Percentiles rank a stretch among this genome's conserved stretches.
These are phyloP conservation scores for Kwoniella europaea DNA, from an alignment of 768 basidiomycete species.

Conservation along the genomic window DNA sequence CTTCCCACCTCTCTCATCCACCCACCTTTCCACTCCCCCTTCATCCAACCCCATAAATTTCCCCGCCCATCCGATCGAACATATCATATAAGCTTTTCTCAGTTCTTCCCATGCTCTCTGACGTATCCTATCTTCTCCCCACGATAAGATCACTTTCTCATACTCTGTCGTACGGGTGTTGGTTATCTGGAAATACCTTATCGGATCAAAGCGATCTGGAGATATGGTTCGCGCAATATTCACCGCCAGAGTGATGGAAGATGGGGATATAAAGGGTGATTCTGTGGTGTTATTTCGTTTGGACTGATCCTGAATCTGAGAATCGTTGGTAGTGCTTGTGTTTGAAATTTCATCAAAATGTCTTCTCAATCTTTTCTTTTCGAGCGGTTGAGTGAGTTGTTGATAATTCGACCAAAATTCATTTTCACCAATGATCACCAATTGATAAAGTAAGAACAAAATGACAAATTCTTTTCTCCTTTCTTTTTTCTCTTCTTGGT, in stretches of 20 bases:
- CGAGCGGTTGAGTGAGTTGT: constrained; percentile 20
- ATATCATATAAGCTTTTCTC: constrained; percentile 37
- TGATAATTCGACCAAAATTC: constrained; percentile 24
- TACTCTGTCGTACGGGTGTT: neutral
- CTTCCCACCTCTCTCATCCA: constrained; percentile 23
- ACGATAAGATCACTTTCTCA: constrained; percentile 37
- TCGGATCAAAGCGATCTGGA: constrained; percentile 34
- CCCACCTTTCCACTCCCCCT: constrained; percentile 21
- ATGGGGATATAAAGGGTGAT: constrained; percentile 6
- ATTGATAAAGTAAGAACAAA: constrained; percentile 40
- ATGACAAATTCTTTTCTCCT: constrained; percentile 29
- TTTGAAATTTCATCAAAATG: constrained; percentile 20
- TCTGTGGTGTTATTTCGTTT: neutral
- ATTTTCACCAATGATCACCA: constrained; percentile 23
- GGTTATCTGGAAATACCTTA: constrained; percentile 31
- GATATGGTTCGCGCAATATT: constrained; percentile 16
- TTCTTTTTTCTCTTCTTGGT: constrained; percentile 9
- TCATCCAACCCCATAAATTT: constrained; percentile 23
- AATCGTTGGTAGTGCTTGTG: neutral
- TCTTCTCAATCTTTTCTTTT: neutral
- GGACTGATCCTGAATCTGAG: neutral
- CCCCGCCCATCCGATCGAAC: constrained; percentile 25
- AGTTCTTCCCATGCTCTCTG: constrained; percentile 45
- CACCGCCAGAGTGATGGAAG: constrained; percentile 7
- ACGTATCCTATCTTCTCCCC: constrained; percentile 35